Base-by-base conservation (phyloP, 2,329 filamentous ascomycete species). In the Leptographium radiaticola region DNA sequence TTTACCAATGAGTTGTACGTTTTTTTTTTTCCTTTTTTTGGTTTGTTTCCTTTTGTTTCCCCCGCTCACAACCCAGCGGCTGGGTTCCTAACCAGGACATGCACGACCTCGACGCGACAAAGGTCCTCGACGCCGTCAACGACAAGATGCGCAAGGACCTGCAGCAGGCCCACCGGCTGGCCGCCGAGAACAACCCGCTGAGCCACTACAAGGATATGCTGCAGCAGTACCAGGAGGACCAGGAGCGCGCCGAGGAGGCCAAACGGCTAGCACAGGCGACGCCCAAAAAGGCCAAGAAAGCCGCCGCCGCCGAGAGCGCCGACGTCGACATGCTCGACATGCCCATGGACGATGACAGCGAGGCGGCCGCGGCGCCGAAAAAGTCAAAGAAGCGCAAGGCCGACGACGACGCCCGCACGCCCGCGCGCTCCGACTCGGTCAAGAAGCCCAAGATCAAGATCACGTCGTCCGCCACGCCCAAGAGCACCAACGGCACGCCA, bases 1-100 rank as follows among this genome's bases (percentile, higher is more conserved):
- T 76, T 81, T 59, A 95, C 90, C 40, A 96, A 97, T 64, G 91
- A 97, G 76, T 97, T 98, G 93, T 98, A 73, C 81, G 91, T 4
- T 49, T 30, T 30, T 48, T 33, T 40, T 31, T 47, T 6, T 33
- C 31, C 33, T 36, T 15, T 40, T 33, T 25, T n/a, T 30, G 25
- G 2, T 25, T 39, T 18, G 40, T 18, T 20, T 9, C 7, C 44
- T 47, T 33, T 44, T 15, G 48, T 43, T 51, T 61, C 52, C 58
- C 45, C 40, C 13, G 18, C 18, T 16, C 4, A 11, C 2, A 3
- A 15, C 9, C 55, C 62, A 98, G 93, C 70, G 87, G 87, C 40
- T 98, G 91, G 91, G 87, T 91, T 59, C 79, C 83, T 57, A 96
- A 97, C 68, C 86, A 83, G 25, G 84, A 88, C 56, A 77, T 98